phyloP scores from a whole-genome alignment of 2,329 filamentous ascomycete genomes.

The Didymella arachidicola region DNA sequence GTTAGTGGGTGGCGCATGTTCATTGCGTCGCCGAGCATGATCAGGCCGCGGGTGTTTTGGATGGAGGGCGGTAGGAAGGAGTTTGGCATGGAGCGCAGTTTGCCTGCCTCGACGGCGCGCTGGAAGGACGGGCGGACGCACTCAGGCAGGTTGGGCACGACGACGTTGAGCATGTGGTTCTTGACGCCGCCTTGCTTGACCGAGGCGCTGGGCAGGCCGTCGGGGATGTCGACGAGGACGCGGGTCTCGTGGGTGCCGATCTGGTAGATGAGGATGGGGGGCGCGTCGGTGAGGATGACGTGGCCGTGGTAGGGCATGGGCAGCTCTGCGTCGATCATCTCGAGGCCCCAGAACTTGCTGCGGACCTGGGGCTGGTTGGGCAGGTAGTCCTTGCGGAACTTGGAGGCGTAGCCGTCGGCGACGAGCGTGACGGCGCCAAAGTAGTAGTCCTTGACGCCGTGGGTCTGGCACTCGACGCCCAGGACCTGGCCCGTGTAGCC shows the following conservation, averaged over 20 bases:
- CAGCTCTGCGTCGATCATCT: slow-evolving; percentile 86
- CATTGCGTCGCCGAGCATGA: slow-evolving; percentile 90
- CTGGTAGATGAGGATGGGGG: slow-evolving; percentile 91
- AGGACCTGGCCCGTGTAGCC: slow-evolving; percentile 75
- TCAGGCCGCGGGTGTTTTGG: slow-evolving; percentile 73
- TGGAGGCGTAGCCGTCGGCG: slow-evolving; percentile 90
- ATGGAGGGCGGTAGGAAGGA: slow-evolving; percentile 86
- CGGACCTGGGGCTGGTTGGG: slow-evolving; percentile 71
- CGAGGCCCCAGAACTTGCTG: slow-evolving; percentile 92
- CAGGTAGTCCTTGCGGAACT: slow-evolving; percentile 84
- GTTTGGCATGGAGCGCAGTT: slow-evolving; percentile 92
- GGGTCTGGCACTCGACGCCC: slow-evolving; percentile 79
- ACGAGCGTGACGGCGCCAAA: slow-evolving; percentile 89
- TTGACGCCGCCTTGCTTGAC: slow-evolving; percentile 82
- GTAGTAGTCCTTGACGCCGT: slow-evolving; percentile 72
- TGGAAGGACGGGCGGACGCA: slow-evolving; percentile 76
- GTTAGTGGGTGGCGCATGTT: slow-evolving; percentile 99
- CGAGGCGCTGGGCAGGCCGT: slow-evolving; percentile 75
- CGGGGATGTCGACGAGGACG: slow-evolving; percentile 86
- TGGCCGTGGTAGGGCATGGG: slow-evolving; percentile 80
- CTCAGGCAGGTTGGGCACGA: slow-evolving; percentile 78
- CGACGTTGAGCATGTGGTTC: slow-evolving; percentile 79
- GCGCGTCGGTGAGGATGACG: slow-evolving; percentile 80
- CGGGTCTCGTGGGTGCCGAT: slow-evolving; percentile 95
- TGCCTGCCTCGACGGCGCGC: slow-evolving; percentile 76